Evolutionary conservation across 2,329 filamentous ascomycete species (phyloP), one percentile per base, ranked within the genome.

Genomic region (Dryadomyces quercus-mongolicae): DNA sequence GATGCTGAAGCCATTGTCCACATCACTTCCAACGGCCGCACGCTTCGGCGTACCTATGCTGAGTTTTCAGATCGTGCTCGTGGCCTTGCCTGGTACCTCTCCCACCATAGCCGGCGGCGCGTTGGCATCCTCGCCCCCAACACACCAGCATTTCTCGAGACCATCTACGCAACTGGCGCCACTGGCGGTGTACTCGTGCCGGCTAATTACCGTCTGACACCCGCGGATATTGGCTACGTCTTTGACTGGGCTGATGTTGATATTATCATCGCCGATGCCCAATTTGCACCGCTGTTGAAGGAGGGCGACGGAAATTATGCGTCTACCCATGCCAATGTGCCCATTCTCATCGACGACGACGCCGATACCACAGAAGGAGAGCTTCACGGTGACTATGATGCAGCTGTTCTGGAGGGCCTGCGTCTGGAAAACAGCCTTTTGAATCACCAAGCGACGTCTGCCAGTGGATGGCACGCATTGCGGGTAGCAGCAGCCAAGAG

Each of bases 91-190:
- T 97, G 95, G 70, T 97, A 86, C 66, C 67, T 98, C 55, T 79
- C 80, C 61, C 88, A 87, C 67, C 81, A 87, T 64, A 77, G 79
- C 5, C 82, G 81, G 63, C 85, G 81, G 63, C 78, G 87, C 56
- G 86, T 97, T 6, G 93, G 93, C 7, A 84, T 98, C 49, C 74
- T 98, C 12, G 84, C 83, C 9, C 88, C 93, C 3, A 98, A 98
- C 66, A 98, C 93, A 1, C 93, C 93, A 0, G 91, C 91, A 0
- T 97, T 97, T 63, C 74, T 98, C 31, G 92, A 97, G 70, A 80
- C 83, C 7, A 88, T 95, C 58, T 98, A 88, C 64, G 93, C 87
- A 1, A 85, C 96, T 61, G 84, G 84, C 1, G 91, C 87, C 1
- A 87, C 87, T 0, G 89, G 89, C 1, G 87, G 77, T 8, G 80